phyloP scores from a whole-genome alignment of 768 basidiomycete genomes.

The Leccinum longicurvipes region DNA sequence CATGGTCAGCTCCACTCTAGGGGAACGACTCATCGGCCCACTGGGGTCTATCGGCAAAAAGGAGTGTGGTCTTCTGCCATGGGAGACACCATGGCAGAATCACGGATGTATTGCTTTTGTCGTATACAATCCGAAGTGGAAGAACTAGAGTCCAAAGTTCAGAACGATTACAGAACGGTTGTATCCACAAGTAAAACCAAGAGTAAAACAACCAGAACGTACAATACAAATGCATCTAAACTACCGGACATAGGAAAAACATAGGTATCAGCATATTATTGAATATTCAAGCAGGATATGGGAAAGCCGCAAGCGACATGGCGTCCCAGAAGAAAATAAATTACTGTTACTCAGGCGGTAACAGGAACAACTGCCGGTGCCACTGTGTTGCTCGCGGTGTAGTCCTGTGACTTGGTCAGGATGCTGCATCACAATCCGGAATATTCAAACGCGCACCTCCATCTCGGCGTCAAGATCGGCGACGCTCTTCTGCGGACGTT shows the following conservation, averaged over 20 bases:
- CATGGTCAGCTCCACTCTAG: too few species aligned
- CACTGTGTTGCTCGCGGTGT: slow-evolving; percentile 51
- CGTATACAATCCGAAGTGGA: too few species aligned
- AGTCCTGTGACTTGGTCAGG: slow-evolving; percentile 46
- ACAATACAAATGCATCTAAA: slow-evolving; percentile 25
- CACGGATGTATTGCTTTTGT: too few species aligned
- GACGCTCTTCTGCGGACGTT: slow-evolving; percentile 72
- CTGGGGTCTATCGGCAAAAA: slow-evolving; percentile 62
- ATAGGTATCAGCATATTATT: slow-evolving; percentile 22
- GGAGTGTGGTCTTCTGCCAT: slow-evolving; percentile 13
- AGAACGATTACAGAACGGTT: too few species aligned
- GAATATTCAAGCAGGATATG: background rate
- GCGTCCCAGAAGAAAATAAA: background rate
- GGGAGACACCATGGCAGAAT: background rate
- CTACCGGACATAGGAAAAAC: slow-evolving; percentile 15
- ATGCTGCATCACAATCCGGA: background rate
- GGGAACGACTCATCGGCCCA: slow-evolving; percentile 83
- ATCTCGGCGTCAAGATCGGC: slow-evolving; percentile 98
- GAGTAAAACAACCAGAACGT: slow-evolving; percentile 9
- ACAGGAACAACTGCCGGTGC: slow-evolving; percentile 46
- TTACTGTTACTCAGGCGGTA: slow-evolving; percentile 19
- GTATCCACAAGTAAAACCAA: too few species aligned
- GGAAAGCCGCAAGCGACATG: slow-evolving; percentile 2
- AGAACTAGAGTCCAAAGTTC: too few species aligned
- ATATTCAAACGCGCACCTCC: slow-evolving; percentile 58